phyloP scores from a whole-genome alignment of 2,329 filamentous ascomycete genomes.

The Neodidymelliopsis sp. region DNA sequence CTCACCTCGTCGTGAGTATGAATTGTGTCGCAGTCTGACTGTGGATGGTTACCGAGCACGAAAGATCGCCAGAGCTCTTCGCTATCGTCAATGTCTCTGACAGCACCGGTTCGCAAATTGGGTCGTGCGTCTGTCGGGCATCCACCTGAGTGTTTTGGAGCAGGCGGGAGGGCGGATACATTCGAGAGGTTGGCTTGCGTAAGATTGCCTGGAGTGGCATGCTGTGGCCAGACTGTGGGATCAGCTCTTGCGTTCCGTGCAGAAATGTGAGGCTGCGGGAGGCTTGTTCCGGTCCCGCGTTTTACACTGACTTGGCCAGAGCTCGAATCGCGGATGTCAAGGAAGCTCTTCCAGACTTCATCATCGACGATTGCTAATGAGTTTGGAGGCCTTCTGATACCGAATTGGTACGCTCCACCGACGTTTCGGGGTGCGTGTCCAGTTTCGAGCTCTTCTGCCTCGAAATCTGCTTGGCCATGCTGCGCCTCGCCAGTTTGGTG shows the following conservation, averaged over 20 bases:
- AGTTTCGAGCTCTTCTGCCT: slow-evolving; percentile 1
- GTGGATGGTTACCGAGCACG: slow-evolving; percentile 36
- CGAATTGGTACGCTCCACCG: background rate
- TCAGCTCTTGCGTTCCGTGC: slow-evolving; percentile 20
- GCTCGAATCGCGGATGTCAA: slow-evolving; percentile 28
- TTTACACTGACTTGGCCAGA: slow-evolving; percentile 29
- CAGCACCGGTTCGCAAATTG: background rate
- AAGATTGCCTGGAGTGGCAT: slow-evolving; percentile 32
- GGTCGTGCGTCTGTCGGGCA: slow-evolving; percentile 6
- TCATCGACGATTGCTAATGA: slow-evolving; percentile 34
- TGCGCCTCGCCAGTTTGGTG: slow-evolving; percentile 23
- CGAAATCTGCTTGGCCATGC: slow-evolving; percentile 12
- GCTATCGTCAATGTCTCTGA: slow-evolving; percentile 20
- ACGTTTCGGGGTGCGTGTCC: slow-evolving; percentile 2
- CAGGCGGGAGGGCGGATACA: slow-evolving; percentile 38
- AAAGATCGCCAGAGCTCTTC: slow-evolving; percentile 46
- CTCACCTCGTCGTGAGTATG: slow-evolving; percentile 6
- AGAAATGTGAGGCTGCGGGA: slow-evolving; percentile 25
- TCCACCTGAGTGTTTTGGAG: slow-evolving; percentile 19
- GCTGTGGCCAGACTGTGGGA: slow-evolving; percentile 33
- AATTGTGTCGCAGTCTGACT: slow-evolving; percentile 10
- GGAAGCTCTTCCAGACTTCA: slow-evolving; percentile 35
- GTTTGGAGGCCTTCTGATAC: background rate
- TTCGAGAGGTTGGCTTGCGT: slow-evolving; percentile 25
- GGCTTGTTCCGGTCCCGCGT: slow-evolving; percentile 20